Evolutionary conservation across 1,284 basidiomycete species (phyloP), one percentile per base, ranked within the genome.

Genomic region (Mycosarcoma mackinlayi): DNA sequence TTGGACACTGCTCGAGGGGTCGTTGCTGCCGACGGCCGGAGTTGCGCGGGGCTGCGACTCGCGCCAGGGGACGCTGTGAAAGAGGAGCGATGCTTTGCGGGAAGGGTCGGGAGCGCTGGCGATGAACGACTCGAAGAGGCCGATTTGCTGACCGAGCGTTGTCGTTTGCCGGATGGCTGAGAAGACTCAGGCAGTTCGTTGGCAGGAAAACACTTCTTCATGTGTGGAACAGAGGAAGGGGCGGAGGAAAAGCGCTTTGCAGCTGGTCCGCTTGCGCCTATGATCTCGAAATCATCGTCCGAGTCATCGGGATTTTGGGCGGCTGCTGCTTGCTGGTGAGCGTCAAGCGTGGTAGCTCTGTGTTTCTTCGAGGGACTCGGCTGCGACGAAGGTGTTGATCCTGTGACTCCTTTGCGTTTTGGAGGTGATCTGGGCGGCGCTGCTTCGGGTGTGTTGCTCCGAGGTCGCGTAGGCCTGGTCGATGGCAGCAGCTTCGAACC

Each of bases 321-420:
- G 3, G 44, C 11, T 27, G 44, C 31, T 25, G 39, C 14, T 10
- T 50, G 50, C 19, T 16, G 34, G 2, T 8, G 47, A 11, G 34
- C 13, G 11, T 16, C 14, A 31, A 14, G 30, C 8, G 4, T n/a
- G 8, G 25, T 14, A 18, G 18, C 27, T 31, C 14, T 21, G 7
- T 28, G 11, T 21, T 11, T 33, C 10, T 39, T 19, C 4, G 18
- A 3, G 25, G 31, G 51, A n/a, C 27, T 41, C 2, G 48, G 16
- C 16, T 35, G 35, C 7, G 33, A 23, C 18, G 51, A 35, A 11
- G 52, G 44, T 21, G 63, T 52, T 1, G 48, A 30, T 2, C 48
- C n/a, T n/a, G n/a, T n/a, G n/a, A n/a, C n/a, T n/a, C n/a, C 52
- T 31, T 60, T 66, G 37, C 63, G 57, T 10, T 66, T 66, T 3